Conservation (phyloP, 83 land plant genomes). For the Isoetes engelmannii region DNA sequence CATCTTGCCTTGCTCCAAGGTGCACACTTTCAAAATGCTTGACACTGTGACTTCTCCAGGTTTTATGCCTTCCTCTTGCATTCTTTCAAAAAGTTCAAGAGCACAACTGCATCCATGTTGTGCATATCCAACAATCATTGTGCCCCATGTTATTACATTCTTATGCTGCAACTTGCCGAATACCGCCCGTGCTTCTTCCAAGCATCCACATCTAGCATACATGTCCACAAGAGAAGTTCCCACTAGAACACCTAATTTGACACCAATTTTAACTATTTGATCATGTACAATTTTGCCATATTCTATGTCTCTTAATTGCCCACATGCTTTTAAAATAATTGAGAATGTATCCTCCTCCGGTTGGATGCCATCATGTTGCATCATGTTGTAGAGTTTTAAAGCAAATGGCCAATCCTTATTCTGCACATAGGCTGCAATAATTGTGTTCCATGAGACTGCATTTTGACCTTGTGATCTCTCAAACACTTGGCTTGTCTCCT, state of each 20-base stretch:
- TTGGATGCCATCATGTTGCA: slow-evolving; percentile 1
- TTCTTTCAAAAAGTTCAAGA: not conserved
- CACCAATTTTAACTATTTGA: not conserved
- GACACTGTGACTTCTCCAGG: slow-evolving; percentile 15
- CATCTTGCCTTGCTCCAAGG: slow-evolving; percentile 23
- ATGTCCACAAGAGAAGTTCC: slow-evolving; percentile 4
- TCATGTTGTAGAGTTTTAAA: not conserved
- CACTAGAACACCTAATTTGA: not conserved
- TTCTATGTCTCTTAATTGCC: not conserved
- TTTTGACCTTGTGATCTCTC: not conserved
- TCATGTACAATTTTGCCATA: not conserved
- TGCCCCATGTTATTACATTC: slow-evolving; percentile 8
- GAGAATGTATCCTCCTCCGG: slow-evolving; percentile 4
- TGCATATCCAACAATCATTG: slow-evolving; percentile 16
- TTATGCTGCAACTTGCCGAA: not conserved
- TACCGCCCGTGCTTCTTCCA: slow-evolving; percentile 5
- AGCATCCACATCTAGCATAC: slow-evolving; percentile 11
- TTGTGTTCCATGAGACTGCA: slow-evolving; percentile 15
- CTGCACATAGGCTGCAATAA: slow-evolving; percentile 17
- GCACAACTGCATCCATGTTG: not conserved
- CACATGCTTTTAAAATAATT: slow-evolving; percentile 1
- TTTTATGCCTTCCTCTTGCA: slow-evolving; percentile 16
- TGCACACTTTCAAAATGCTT: slow-evolving; percentile 19
- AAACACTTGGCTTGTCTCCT: slow-evolving; percentile 14
- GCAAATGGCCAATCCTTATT: not conserved